Base-by-base conservation (phyloP, 176 grass and related monocot species). In the Rhynchospora tenuis region DNA sequence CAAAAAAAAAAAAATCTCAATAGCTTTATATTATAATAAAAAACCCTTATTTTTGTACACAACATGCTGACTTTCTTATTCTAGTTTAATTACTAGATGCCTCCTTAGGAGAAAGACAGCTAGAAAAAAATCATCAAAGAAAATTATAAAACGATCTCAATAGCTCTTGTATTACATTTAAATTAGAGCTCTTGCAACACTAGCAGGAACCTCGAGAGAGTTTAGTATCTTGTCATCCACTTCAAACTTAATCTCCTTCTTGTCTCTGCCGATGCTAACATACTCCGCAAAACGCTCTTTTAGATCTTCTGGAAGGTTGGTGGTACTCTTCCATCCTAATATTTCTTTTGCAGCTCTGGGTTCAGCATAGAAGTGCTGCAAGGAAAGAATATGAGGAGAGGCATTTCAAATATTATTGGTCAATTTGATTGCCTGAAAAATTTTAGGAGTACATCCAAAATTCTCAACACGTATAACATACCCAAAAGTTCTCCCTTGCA, bases 201-300 rank as follows among this genome's bases (percentile, higher is more conserved):
- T 55, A 19, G 73, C 48, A 55, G 48, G 73, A 55, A 55, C 56
- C 58, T 89, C 79, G 81, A 90, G 66, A 75, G 87, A 86, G 7
- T 71, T 54, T 63, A 98, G 73, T 67, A 98, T 95, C 86, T 93
- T 91, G 88, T 98, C 91, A 75, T 98, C 90, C 33, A 91, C 75
- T 64, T 98, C 88, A 80, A 95, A 98, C 28, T 77, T 74, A 56
- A 98, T 93, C 42, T 71, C 54, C 79, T 98, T 98, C 7, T 95
- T 87, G 11, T 87, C 92, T 29, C 95, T 85, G 0, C 92, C 91
- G 66, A 92, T 95, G 67, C 73, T 77, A 1, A 84, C 79, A 59
- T 98, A 98, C 84, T 98, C 95, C 0, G 88, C 84, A 79, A 90
- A 98, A 3, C 91, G 80, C 81, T 98, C 95, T 81, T 98, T 98